Conservation (phyloP, 352 stramenopile species). For the Pythium insidiosum region DNA sequence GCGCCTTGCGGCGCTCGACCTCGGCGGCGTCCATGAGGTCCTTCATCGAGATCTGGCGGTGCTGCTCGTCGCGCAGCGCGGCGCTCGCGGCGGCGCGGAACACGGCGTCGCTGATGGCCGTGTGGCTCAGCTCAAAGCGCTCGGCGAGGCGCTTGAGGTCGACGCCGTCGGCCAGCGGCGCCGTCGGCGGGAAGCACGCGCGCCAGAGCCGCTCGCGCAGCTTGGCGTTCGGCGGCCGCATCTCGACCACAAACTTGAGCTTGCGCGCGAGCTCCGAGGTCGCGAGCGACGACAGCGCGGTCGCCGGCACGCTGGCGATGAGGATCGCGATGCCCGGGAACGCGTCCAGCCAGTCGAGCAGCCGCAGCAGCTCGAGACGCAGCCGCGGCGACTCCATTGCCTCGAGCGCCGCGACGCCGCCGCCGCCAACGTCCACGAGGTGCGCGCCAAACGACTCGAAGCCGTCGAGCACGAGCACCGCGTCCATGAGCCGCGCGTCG, state of each 20-base stretch:
- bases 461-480: constrained; percentile 77
- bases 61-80: constrained; percentile 46
- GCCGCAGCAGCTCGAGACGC: constrained; percentile 60
- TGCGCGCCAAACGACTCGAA: constrained; percentile 84
- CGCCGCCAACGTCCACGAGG: no score
- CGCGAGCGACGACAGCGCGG: constrained; percentile 29
- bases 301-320: constrained; percentile 56
- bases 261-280: constrained; percentile 65
- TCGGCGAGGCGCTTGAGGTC: constrained; percentile 67
- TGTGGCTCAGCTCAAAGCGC: constrained; percentile 70
- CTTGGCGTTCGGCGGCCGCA: constrained; percentile 65
- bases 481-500: constrained; percentile 81
- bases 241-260: constrained; percentile 84
- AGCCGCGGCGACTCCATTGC: constrained; percentile 67
- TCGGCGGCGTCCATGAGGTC: constrained; percentile 65
- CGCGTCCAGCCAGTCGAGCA: constrained; percentile 70
- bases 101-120: constrained; percentile 73
- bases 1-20: constrained; percentile 63
- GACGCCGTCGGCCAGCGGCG: constrained; percentile 45
- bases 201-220: constrained; percentile 68
- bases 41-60: constrained; percentile 72
- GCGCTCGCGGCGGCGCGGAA: constrained; percentile 73
- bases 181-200: constrained; percentile 65
- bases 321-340: constrained; percentile 80
- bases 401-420: constrained; percentile 28